Conservation (phyloP, 495 filamentous ascomycete genomes). For the Tuber microsphaerosporum region DNA sequence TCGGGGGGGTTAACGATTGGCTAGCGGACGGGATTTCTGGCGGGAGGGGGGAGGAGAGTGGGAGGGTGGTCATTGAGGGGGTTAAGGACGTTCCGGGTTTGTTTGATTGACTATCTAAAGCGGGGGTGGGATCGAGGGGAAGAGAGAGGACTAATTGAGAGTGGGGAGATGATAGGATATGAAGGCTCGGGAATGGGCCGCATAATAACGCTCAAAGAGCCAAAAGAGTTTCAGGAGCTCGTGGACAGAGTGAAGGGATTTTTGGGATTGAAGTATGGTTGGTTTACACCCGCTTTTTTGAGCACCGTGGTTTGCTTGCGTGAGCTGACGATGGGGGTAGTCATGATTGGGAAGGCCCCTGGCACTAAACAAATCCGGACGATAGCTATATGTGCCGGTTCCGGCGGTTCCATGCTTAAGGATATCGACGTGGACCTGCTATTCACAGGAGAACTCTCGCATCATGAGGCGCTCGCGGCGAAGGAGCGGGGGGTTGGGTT, state of each 20-base stretch:
- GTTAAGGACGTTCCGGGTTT: constrained; percentile 26
- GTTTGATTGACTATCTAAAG: no score
- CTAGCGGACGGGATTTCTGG: constrained; percentile 77
- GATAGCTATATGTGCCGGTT: constrained; percentile 68
- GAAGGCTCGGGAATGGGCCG: constrained; percentile 37
- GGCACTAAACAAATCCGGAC: constrained; percentile 37
- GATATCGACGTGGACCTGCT: constrained; percentile 64
- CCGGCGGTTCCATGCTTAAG: constrained; percentile 66
- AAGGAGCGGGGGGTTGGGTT: constrained; percentile 83
- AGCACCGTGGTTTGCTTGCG: neutral
- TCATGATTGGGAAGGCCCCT: constrained; percentile 42
- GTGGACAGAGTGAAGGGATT: constrained; percentile 34
- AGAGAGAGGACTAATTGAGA: neutral
- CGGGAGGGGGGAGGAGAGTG: constrained; percentile 44
- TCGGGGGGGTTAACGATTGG: constrained; percentile 87
- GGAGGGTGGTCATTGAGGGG: constrained; percentile 40
- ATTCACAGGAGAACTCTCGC: constrained; percentile 86
- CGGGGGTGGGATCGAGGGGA: neutral
- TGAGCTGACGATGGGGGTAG: neutral
- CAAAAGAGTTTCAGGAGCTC: constrained; percentile 9
- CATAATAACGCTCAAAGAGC: constrained; percentile 20
- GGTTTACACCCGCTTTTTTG: neutral
- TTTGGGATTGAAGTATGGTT: constrained; percentile 26
- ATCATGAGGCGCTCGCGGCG: constrained; percentile 80
- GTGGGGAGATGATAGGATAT: constrained; percentile 22